phyloP scores from a whole-genome alignment of 2,329 filamentous ascomycete species.

The Kalaharituber pfeilii region DNA sequence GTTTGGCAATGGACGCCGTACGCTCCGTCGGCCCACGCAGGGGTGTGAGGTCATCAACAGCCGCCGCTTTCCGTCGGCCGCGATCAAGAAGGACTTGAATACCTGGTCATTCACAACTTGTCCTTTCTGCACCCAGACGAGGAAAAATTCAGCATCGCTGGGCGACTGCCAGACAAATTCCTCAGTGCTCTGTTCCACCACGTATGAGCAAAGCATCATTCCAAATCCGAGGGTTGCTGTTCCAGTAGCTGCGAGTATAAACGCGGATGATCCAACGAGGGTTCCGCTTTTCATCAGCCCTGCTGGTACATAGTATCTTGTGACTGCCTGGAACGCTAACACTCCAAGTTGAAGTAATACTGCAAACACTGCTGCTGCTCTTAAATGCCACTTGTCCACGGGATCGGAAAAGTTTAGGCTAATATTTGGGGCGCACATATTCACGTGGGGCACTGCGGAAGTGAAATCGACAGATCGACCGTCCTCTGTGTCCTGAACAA shows the following conservation, averaged over 20 bases:
- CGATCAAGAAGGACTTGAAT: neutral
- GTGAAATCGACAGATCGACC: neutral
- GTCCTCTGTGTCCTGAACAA: neutral
- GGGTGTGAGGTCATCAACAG: neutral
- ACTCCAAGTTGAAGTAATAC: neutral
- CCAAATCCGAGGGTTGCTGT: neutral
- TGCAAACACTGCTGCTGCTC: neutral
- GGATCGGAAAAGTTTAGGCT: conserved; percentile 3
- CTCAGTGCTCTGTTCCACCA: neutral
- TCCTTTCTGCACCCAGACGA: neutral
- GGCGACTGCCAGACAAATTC: neutral
- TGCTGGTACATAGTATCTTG: conserved; percentile 8
- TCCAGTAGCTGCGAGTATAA: conserved; percentile 17
- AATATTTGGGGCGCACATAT: conserved; percentile 5
- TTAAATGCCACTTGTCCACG: neutral
- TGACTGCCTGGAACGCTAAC: conserved; percentile 1
- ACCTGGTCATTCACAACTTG: neutral
- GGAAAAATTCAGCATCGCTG: neutral
- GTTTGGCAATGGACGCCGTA: neutral
- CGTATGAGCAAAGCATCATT: neutral
- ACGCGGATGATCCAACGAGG: conserved; percentile 16
- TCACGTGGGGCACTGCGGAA: neutral
- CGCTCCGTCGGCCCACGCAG: neutral
- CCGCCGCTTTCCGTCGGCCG: neutral
- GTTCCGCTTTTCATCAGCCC: neutral